phyloP scores from a whole-genome alignment of 78 protist genomes.

The Protostelium mycophagum region DNA sequence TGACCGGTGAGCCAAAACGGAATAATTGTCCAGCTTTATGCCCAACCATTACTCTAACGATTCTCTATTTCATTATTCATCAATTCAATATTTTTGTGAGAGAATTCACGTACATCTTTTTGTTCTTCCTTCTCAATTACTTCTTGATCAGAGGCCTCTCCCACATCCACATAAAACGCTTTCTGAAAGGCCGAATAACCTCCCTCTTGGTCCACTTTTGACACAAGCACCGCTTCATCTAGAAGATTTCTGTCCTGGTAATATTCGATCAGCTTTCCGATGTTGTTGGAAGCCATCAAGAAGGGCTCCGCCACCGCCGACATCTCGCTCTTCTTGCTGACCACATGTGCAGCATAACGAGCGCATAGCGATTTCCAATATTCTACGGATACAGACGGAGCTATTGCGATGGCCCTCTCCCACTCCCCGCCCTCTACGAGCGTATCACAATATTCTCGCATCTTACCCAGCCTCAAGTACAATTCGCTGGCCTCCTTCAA shows the following conservation, averaged over 20 bases:
- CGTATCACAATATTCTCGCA: constrained; percentile 32
- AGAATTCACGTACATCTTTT: neutral
- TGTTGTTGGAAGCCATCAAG: neutral
- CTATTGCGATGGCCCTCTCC: constrained; percentile 33
- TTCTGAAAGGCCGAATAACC: neutral
- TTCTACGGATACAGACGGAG: constrained; percentile 32
- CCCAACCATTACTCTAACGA: neutral
- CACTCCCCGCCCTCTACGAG: constrained; percentile 25
- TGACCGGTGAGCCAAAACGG: neutral
- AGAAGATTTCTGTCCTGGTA: neutral
- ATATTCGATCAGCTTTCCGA: neutral
- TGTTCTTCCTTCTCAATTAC: neutral
- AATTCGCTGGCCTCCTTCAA: neutral
- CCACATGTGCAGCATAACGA: neutral
- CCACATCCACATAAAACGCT: neutral
- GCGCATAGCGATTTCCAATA: constrained; percentile 15
- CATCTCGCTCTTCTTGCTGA: neutral
- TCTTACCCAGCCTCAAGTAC: constrained; percentile 5
- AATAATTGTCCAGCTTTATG: neutral
- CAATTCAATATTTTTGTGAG: neutral
- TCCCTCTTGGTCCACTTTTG: neutral
- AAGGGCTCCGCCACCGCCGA: neutral
- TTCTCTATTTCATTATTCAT: neutral
- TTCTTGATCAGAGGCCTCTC: neutral
- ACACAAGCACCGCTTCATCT: neutral